phyloP scores from a whole-genome alignment of 1,139 yeast species.

The Candida sanyaensis region DNA sequence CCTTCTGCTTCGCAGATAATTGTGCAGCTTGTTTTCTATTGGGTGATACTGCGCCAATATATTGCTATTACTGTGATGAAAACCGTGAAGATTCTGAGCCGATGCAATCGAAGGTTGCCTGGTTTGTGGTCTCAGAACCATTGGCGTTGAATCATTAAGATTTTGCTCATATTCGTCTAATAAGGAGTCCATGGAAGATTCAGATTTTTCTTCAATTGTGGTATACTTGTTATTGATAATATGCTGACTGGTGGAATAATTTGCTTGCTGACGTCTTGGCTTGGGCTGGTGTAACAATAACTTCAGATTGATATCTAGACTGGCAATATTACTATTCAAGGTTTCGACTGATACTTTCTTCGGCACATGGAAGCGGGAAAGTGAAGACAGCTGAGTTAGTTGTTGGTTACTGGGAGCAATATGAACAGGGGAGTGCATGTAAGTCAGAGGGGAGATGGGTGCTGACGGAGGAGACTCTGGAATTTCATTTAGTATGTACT shows the following conservation, averaged over 20 bases:
- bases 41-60: conserved; percentile 25
- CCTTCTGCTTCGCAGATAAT: conserved; percentile 24
- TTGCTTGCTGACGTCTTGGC: conserved; percentile 15
- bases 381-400: neutral
- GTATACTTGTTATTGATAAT: neutral
- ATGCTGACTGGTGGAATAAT: conserved; percentile 19
- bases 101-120: conserved; percentile 30
- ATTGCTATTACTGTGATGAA: conserved; percentile 14
- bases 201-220: conserved; percentile 24
- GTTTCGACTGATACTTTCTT: conserved; percentile 27
- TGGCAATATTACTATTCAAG: conserved; percentile 32
- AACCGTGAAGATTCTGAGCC: conserved; percentile 17
- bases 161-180: conserved; percentile 54
- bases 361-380: conserved; percentile 13
- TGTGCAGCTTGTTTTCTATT: conserved; percentile 39
- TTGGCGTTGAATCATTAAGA: conserved; percentile 27
- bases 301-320: conserved; percentile 23
- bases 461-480: conserved; percentile 53
- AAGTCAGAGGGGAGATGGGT: conserved; percentile 37
- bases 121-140: conserved; percentile 28
- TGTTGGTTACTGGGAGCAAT: neutral
- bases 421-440: conserved; percentile 13
- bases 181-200: conserved; percentile 52
- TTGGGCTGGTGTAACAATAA: conserved; percentile 20
- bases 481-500: conserved; percentile 22